These are phyloP conservation scores for Scutellaria galericulata DNA, from an alignment of 257 asterid genomes.

Conservation along the genomic window DNA sequence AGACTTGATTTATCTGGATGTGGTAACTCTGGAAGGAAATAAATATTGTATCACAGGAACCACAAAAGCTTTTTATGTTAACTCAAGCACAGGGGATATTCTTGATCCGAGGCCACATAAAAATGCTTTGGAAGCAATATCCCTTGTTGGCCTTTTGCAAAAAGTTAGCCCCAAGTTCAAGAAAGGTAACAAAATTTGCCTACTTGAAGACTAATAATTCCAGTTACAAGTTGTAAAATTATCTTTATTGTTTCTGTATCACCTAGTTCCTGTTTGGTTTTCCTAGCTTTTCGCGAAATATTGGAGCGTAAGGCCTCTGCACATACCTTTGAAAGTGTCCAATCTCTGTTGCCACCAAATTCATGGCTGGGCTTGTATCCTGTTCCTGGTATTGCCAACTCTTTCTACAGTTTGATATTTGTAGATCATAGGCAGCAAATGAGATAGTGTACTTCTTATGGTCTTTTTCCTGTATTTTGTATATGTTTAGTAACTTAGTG, in stretches of 20 bases:
- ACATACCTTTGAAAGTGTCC: slow-evolving; percentile 91
- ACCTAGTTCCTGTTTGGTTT: slow-evolving; percentile 4
- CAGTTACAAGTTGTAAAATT: slow-evolving; percentile 1
- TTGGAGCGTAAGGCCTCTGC: slow-evolving; percentile 88
- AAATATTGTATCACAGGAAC: slow-evolving; percentile 82
- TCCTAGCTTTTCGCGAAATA: slow-evolving; percentile 80
- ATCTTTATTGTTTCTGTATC: neutral
- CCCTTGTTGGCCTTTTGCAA: slow-evolving; percentile 83
- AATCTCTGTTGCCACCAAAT: slow-evolving; percentile 75
- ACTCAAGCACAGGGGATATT: slow-evolving; percentile 66
- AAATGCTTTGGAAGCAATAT: slow-evolving; percentile 66
- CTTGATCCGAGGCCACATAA: slow-evolving; percentile 78
- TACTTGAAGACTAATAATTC: slow-evolving; percentile 25
- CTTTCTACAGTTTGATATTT: slow-evolving; percentile 22
- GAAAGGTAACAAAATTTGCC: slow-evolving; percentile 55
- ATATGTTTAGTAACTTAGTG: neutral
- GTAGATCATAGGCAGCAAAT: slow-evolving; percentile 8
- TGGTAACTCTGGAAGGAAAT: slow-evolving; percentile 78
- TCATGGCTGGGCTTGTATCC: slow-evolving; percentile 87
- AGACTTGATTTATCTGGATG: slow-evolving; percentile 84
- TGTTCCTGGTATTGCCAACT: slow-evolving; percentile 65
- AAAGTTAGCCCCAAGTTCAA: slow-evolving; percentile 86
- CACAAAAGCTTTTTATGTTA: slow-evolving; percentile 70
- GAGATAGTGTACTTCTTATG: slow-evolving; percentile 2
- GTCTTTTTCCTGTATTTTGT: neutral